phyloP scores from a whole-genome alignment of 495 filamentous ascomycete genomes.

The Lichina pygmaea region DNA sequence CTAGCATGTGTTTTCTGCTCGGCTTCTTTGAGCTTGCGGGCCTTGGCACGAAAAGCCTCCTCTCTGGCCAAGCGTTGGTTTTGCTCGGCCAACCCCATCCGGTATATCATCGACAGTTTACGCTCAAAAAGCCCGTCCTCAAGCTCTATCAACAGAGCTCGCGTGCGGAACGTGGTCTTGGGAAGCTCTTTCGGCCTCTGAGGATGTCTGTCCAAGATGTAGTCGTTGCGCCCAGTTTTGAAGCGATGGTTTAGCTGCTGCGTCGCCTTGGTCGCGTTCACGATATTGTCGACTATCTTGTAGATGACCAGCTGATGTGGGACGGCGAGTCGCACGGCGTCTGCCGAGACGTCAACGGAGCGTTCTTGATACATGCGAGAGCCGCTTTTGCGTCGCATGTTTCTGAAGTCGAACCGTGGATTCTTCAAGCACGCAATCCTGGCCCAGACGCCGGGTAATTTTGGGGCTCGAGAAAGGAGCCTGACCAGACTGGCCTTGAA shows the following conservation, averaged over 20 bases:
- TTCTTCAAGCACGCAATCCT: constrained; percentile 61
- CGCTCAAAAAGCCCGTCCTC: constrained; percentile 96
- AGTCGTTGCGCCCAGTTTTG: constrained; percentile 60
- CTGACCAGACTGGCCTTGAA: constrained; percentile 46
- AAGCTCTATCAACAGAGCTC: constrained; percentile 62
- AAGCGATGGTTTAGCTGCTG: constrained; percentile 82
- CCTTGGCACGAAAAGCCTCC: constrained; percentile 69
- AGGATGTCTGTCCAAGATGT: constrained; percentile 55
- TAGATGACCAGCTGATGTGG: constrained; percentile 88
- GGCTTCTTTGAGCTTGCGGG: constrained; percentile 49
- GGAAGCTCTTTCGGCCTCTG: constrained; percentile 70
- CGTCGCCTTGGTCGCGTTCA: constrained; percentile 64
- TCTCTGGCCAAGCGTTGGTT: constrained; percentile 68
- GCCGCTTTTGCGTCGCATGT: constrained; percentile 39
- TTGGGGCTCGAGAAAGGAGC: constrained; percentile 64
- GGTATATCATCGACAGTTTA: constrained; percentile 82
- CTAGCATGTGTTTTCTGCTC: constrained; percentile 23
- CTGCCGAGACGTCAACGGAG: constrained; percentile 58
- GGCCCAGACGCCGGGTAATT: constrained; percentile 58
- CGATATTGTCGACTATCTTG: constrained; percentile 73
- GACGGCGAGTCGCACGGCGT: constrained; percentile 68
- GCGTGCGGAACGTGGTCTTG: constrained; percentile 53
- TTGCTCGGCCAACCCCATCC: constrained; percentile 66
- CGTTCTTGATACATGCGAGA: constrained; percentile 37
- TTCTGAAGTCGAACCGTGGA: constrained; percentile 51